Evolutionary conservation across 495 filamentous ascomycete genomes (phyloP).

Genomic region (Aspergillus saccharolyticus): DNA sequence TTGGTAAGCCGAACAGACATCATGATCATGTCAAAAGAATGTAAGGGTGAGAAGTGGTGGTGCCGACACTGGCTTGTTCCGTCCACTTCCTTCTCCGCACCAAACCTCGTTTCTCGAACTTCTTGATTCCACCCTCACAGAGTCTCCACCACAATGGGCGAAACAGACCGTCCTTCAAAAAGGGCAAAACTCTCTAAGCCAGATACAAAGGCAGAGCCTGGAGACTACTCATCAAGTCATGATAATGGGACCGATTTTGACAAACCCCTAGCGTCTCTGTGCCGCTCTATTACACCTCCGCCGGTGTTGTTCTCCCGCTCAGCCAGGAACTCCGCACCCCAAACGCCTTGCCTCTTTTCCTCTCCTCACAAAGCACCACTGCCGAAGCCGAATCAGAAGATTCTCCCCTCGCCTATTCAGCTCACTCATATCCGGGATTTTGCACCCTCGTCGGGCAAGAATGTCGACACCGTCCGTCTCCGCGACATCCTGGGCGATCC

Average conservation of each 20-base stretch:
- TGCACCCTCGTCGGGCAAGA: constrained; percentile 44
- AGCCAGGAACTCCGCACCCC: constrained; percentile 1
- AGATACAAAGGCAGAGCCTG: background rate
- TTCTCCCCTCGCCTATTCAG: constrained; percentile 60
- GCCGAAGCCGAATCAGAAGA: background rate
- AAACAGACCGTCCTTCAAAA: constrained; percentile 16
- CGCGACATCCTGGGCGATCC: constrained; percentile 74
- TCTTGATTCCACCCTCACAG: background rate
- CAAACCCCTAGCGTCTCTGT: constrained; percentile 27
- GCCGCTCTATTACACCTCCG: constrained; percentile 35
- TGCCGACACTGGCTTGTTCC: background rate
- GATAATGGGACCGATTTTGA: background rate
- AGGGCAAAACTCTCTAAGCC: constrained; percentile 7
- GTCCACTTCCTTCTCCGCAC: background rate
- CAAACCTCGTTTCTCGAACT: background rate
- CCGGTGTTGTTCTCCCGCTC: constrained; percentile 10
- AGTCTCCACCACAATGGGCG: constrained; percentile 11
- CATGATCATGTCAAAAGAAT: no score
- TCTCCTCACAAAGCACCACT: background rate
- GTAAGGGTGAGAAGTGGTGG: no score
- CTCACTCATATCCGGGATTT: constrained; percentile 69
- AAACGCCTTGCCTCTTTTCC: constrained; percentile 25
- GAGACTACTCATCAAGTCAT: background rate
- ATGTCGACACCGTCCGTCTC: constrained; percentile 64
- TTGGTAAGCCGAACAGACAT: no score